Conservation (phyloP, 2,329 filamentous ascomycete genomes). For the Daldinia eschscholtzii region DNA sequence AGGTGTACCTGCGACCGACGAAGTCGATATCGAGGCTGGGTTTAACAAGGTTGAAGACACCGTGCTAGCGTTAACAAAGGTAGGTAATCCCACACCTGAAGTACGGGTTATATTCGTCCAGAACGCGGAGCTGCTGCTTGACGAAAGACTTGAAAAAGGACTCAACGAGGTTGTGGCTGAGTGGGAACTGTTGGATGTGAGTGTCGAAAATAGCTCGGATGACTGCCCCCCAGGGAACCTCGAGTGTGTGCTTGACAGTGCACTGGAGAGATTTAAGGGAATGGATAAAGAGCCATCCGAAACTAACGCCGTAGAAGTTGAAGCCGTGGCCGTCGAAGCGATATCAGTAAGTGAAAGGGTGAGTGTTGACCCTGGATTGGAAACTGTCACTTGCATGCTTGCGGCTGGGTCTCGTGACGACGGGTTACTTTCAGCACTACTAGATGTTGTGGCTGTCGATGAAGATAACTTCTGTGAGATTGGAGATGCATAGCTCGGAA, state of each 20-base stretch:
- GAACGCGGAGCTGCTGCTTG: constrained; percentile 23
- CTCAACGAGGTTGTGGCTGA: constrained; percentile 16
- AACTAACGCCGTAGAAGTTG: not conserved
- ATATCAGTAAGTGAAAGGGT: constrained; percentile 13
- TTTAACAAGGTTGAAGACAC: constrained; percentile 9
- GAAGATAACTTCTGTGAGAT: constrained; percentile 11
- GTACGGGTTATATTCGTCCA: constrained; percentile 32
- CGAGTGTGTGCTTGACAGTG: constrained; percentile 8
- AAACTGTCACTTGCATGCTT: constrained; percentile 12
- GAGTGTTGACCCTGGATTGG: constrained; percentile 2
- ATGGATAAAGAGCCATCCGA: constrained; percentile 1
- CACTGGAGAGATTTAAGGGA: constrained; percentile 12
- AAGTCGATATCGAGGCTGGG: constrained; percentile 2
- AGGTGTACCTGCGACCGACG: not conserved
- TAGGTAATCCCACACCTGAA: constrained; percentile 15
- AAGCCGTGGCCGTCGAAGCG: constrained; percentile 4
- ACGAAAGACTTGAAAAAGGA: too few relatives aligned
- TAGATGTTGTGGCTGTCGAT: constrained; percentile 2
- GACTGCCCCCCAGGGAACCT: constrained; percentile 7
- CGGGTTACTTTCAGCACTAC: constrained; percentile 1
- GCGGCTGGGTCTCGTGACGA: constrained; percentile 15
- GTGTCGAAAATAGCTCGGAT: constrained; percentile 21
- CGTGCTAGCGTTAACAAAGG: constrained; percentile 2
- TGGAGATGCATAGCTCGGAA: not conserved
- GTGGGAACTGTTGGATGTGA: constrained; percentile 14